Evolutionary conservation across 768 basidiomycete species (phyloP).

Genomic region (Leucocoprinus leucothites): DNA sequence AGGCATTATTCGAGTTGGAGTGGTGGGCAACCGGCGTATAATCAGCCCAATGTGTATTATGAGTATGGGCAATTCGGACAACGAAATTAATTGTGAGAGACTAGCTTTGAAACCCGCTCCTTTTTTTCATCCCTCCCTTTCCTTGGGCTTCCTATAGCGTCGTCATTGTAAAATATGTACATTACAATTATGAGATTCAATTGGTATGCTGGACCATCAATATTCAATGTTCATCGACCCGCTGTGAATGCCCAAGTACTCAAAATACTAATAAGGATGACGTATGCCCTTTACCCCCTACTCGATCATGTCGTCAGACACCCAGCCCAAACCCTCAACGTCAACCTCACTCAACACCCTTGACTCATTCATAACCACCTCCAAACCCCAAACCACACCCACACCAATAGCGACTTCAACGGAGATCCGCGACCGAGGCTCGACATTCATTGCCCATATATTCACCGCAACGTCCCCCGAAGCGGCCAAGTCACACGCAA

Average conservation of each 20-base stretch:
- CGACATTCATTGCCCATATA: conserved; percentile 65
- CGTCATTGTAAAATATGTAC: too few relatives aligned
- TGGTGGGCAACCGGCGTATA: background rate
- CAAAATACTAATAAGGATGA: conserved; percentile 30
- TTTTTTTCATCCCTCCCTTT: background rate
- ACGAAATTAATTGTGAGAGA: too few relatives aligned
- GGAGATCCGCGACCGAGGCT: conserved; percentile 74
- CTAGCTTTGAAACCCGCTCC: too few relatives aligned
- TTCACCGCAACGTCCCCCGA: conserved; percentile 50
- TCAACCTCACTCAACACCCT: conserved; percentile 26
- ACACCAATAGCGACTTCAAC: conserved; percentile 56
- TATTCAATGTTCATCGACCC: too few relatives aligned
- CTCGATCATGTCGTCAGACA: background rate
- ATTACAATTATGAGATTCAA: background rate
- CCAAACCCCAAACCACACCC: conserved; percentile 37
- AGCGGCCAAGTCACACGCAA: conserved; percentile 47
- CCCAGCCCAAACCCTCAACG: conserved; percentile 12
- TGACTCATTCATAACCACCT: conserved; percentile 48
- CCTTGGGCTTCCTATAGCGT: too few relatives aligned
- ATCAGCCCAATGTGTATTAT: background rate
- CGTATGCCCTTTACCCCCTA: background rate
- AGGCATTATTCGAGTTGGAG: conserved; percentile 1
- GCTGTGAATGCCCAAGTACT: too few relatives aligned
- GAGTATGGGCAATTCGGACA: background rate
- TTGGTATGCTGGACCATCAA: background rate